These are phyloP conservation scores for Cladosporium halotolerans DNA, from an alignment of 2,329 filamentous ascomycete species.

Conservation along the genomic window DNA sequence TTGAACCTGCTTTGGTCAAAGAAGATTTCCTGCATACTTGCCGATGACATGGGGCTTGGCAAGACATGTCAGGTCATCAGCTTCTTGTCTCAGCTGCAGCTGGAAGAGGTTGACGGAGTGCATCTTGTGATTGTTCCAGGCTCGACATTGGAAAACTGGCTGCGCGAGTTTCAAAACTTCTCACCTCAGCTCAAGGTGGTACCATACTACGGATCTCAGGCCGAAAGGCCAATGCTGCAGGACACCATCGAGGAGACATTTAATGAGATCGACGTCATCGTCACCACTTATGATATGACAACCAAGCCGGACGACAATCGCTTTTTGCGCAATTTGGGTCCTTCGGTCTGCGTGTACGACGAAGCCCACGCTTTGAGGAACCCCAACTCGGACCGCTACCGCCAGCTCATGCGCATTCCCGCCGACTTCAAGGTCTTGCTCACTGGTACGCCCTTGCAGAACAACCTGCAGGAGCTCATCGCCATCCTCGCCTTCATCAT, in stretches of 20 bases:
- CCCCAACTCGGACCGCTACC: conserved; percentile 72
- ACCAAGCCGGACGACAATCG: conserved; percentile 53
- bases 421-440: conserved; percentile 81
- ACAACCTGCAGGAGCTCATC: conserved; percentile 88
- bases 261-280: conserved; percentile 60
- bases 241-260: conserved; percentile 59
- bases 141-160: conserved; percentile 93
- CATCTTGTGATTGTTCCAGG: conserved; percentile 86
- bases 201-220: conserved; percentile 66
- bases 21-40: conserved; percentile 79
- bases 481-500: conserved; percentile 92
- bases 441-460: conserved; percentile 85
- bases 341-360: conserved; percentile 69
- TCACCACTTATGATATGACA: conserved; percentile 67
- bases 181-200: conserved; percentile 68
- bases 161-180: conserved; percentile 81
- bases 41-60: conserved; percentile 91
- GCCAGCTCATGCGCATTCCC: conserved; percentile 68
- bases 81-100: conserved; percentile 76
- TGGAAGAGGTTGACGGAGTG: conserved; percentile 61
- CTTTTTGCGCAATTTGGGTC: conserved; percentile 54
- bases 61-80: conserved; percentile 97
- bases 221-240: conserved; percentile 61
- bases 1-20: conserved; percentile 75
- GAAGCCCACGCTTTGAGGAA: conserved; percentile 95